Percentiles rank a stretch among this genome's conserved stretches.
Conservation (phyloP, 805 yeast species). For the Ogataea kodamae region DNA sequence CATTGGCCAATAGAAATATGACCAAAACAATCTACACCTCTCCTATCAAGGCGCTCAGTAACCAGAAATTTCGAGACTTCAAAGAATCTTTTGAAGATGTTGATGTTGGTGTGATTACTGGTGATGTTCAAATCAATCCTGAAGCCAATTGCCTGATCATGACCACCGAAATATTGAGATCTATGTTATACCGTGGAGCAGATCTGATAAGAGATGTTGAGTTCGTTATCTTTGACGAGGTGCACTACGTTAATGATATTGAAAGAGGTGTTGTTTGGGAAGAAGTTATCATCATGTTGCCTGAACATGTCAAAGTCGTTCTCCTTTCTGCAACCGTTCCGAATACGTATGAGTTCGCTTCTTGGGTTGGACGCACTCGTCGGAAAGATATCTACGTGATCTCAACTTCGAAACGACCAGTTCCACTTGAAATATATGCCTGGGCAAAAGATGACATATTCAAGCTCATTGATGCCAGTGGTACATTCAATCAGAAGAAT, state of each 20-base stretch:
- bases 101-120: slow-evolving; percentile 93
- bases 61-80: slow-evolving; percentile 20
- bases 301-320: slow-evolving; percentile 91
- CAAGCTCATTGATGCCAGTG: slow-evolving; percentile 70
- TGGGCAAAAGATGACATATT: slow-evolving; percentile 77
- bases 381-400: slow-evolving; percentile 94
- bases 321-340: slow-evolving; percentile 96
- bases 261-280: slow-evolving; percentile 99
- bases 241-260: slow-evolving; percentile 94
- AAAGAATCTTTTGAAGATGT: slow-evolving; percentile 40
- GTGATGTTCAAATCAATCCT: slow-evolving; percentile 96
- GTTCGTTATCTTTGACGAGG: slow-evolving; percentile 96
- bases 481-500: slow-evolving; percentile 63
- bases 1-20: slow-evolving; percentile 94
- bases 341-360: slow-evolving; percentile 96
- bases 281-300: slow-evolving; percentile 95
- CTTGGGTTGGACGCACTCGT: slow-evolving; percentile 97
- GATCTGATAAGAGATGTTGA: slow-evolving; percentile 96
- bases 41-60: slow-evolving; percentile 41
- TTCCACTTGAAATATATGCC: slow-evolving; percentile 81
- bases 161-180: slow-evolving; percentile 95
- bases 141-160: slow-evolving; percentile 94
- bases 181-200: slow-evolving; percentile 95
- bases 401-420: slow-evolving; percentile 94
- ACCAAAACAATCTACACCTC: slow-evolving; percentile 95